Evolutionary conservation across 2,329 filamentous ascomycete genomes (phyloP).

Genomic region (Volutella citrinella): DNA sequence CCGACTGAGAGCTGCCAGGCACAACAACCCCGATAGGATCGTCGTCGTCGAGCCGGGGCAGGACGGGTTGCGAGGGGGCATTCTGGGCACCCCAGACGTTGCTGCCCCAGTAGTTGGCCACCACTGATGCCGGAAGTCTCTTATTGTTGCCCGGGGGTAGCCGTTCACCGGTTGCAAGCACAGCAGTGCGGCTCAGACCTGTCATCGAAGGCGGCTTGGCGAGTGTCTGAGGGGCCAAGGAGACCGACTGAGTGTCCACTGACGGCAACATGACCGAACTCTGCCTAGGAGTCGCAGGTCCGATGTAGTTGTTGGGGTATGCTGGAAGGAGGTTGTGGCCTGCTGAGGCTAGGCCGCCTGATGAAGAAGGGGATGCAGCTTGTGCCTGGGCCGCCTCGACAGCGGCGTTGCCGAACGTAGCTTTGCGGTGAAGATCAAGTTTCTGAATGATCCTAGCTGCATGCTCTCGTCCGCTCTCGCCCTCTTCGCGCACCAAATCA

Average conservation of each 20-base stretch:
- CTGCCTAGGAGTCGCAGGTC: slow-evolving; percentile 26
- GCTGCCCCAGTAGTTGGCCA: slow-evolving; percentile 93
- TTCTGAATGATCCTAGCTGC: slow-evolving; percentile 89
- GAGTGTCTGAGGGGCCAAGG: slow-evolving; percentile 76
- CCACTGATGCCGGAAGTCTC: slow-evolving; percentile 76
- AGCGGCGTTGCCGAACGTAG: slow-evolving; percentile 51
- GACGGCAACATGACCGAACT: slow-evolving; percentile 32
- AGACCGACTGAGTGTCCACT: slow-evolving; percentile 52
- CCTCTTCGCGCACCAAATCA: slow-evolving; percentile 59
- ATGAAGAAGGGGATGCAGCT: slow-evolving; percentile 55
- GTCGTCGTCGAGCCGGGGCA: slow-evolving; percentile 34
- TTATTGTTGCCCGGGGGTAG: slow-evolving; percentile 65
- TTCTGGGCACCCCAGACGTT: slow-evolving; percentile 62
- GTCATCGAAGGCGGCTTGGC: slow-evolving; percentile 82
- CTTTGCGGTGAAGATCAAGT: slow-evolving; percentile 82
- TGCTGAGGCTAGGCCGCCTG: slow-evolving; percentile 81
- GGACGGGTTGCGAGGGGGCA: slow-evolving; percentile 25
- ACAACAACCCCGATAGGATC: slow-evolving; percentile 41
- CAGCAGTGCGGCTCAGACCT: slow-evolving; percentile 80
- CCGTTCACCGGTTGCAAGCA: slow-evolving; percentile 76
- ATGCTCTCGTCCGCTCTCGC: slow-evolving; percentile 75
- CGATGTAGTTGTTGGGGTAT: slow-evolving; percentile 34
- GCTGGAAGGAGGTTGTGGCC: slow-evolving; percentile 77
- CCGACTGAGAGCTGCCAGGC: slow-evolving; percentile 27
- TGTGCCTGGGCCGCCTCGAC: slow-evolving; percentile 36